These are phyloP conservation scores for Trichophyton equinum DNA, from an alignment of 2,329 filamentous ascomycete genomes.

Conservation along the genomic window DNA sequence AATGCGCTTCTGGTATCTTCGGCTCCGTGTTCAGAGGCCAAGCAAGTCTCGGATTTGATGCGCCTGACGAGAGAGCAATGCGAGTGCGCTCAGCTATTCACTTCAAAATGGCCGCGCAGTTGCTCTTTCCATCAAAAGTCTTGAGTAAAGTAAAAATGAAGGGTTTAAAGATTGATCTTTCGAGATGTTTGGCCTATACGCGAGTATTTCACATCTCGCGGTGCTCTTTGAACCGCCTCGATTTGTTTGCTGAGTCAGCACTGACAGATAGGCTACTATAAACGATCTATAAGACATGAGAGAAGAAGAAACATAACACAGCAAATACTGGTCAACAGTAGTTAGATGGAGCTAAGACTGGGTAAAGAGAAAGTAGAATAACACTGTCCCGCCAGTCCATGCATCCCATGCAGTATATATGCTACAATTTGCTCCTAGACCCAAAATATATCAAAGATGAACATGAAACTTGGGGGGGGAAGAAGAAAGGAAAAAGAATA, in stretches of 20 bases:
- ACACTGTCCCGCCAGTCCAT: neutral
- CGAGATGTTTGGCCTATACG: neutral
- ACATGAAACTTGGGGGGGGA: neutral
- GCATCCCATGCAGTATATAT: conserved; percentile 4
- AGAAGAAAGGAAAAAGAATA: neutral
- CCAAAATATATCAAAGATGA: neutral
- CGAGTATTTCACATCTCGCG: neutral
- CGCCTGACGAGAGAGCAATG: neutral
- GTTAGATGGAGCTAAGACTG: neutral
- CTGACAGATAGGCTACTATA: neutral
- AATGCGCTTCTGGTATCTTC: neutral
- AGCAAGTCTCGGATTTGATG: neutral
- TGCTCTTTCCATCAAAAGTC: neutral
- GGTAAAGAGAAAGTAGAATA: neutral
- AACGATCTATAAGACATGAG: neutral
- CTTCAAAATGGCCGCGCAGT: neutral
- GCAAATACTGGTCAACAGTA: neutral
- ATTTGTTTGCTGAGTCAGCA: neutral
- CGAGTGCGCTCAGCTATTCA: neutral
- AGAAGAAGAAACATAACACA: neutral
- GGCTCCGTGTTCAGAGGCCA: neutral
- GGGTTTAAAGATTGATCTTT: neutral
- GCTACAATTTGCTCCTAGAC: conserved; percentile 2
- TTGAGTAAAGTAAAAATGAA: neutral
- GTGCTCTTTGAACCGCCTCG: neutral